These are phyloP conservation scores for Ajuga reptans DNA, from an alignment of 305 asterid genomes.

Conservation along the genomic window DNA sequence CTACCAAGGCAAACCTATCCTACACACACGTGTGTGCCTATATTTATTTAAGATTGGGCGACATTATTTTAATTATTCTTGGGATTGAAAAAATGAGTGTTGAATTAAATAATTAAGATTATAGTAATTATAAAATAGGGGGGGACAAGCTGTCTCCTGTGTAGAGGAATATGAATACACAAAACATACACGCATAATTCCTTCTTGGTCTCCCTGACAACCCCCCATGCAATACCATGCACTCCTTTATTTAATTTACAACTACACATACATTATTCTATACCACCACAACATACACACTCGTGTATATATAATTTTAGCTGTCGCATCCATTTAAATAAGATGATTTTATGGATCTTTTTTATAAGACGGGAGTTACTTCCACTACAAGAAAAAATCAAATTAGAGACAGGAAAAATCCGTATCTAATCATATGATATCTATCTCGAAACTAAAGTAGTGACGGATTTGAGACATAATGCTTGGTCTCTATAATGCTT, in stretches of 20 bases:
- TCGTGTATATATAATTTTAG: neutral
- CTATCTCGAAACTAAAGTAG: too few species aligned
- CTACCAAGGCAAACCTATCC: constrained; percentile 6
- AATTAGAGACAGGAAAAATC: too few species aligned
- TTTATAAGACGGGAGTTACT: too few species aligned
- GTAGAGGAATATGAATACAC: constrained; percentile 51
- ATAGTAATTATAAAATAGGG: constrained; percentile 9
- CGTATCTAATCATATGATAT: too few species aligned
- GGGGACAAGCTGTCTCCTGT: constrained; percentile 61
- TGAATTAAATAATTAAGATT: neutral
- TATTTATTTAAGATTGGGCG: neutral
- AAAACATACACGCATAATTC: constrained; percentile 37
- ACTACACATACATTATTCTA: constrained; percentile 1
- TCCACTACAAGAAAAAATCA: too few species aligned
- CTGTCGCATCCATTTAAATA: too few species aligned
- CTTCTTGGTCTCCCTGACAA: constrained; percentile 33
- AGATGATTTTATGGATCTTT: too few species aligned
- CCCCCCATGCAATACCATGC: constrained; percentile 22
- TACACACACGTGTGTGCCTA: neutral
- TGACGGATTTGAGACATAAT: too few species aligned
- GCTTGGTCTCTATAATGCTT: too few species aligned
- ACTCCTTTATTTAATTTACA: constrained; percentile 15
- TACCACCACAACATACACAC: neutral
- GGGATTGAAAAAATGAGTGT: constrained; percentile 34
- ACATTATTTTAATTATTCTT: constrained; percentile 1